These are phyloP conservation scores for Monilinia polystroma DNA, from an alignment of 2,329 filamentous ascomycete genomes.

Conservation along the genomic window DNA sequence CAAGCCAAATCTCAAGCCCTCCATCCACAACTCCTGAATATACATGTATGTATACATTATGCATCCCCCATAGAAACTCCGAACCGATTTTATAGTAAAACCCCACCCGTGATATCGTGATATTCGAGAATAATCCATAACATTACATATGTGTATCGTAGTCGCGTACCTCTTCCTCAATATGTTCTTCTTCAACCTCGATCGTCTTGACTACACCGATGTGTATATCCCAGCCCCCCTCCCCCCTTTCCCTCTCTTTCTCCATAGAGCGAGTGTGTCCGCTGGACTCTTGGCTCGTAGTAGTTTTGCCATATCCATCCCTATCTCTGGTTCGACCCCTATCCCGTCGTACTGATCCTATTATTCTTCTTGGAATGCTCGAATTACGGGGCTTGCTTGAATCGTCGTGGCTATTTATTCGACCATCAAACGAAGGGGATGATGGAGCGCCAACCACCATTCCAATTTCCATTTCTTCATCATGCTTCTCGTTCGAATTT, in stretches of 20 bases:
- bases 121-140: not conserved
- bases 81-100: not conserved
- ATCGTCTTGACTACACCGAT: slow-evolving; percentile 7
- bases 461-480: not conserved
- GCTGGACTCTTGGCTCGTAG: not conserved
- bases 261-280: not conserved
- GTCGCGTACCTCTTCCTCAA: not conserved
- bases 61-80: not conserved
- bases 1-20: not conserved
- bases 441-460: not conserved
- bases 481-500: not conserved
- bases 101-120: not conserved
- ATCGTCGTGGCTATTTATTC: not conserved
- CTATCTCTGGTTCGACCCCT: not conserved
- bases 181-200: slow-evolving; percentile 5
- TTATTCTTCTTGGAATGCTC: not conserved
- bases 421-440: too few relatives aligned
- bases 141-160: not conserved
- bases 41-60: too few relatives aligned
- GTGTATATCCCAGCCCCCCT: slow-evolving; percentile 7
- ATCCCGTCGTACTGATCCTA: not conserved
- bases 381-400: too few relatives aligned
- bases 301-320: not conserved
- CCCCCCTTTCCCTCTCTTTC: not conserved
- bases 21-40: not conserved